These are phyloP conservation scores for Monilinia laxa DNA, from an alignment of 2,329 filamentous ascomycete genomes.

Conservation along the genomic window DNA sequence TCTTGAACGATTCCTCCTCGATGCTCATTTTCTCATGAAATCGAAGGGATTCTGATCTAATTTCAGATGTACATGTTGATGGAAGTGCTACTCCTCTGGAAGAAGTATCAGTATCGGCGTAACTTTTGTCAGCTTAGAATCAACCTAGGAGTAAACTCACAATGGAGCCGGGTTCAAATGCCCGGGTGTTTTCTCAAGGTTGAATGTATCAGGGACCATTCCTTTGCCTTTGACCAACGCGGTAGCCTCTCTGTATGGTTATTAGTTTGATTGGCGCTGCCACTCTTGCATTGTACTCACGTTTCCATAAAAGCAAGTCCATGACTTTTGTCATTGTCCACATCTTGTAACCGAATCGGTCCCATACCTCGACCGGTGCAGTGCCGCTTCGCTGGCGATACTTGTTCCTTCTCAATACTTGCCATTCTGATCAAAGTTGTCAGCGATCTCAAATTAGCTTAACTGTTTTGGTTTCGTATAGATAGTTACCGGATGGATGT, in stretches of 20 bases:
- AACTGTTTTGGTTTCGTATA: not conserved
- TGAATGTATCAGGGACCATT: not conserved
- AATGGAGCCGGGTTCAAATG: too few species aligned
- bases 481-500: constrained; percentile 6
- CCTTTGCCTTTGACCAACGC: constrained; percentile 1
- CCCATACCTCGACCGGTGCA: not conserved
- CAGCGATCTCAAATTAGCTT: not conserved
- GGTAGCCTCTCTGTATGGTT: not conserved
- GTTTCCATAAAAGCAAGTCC: not conserved
- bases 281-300: not conserved
- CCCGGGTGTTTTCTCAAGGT: not conserved
- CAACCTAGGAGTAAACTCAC: not conserved
- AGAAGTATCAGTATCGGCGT: not conserved
- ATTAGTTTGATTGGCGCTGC: not conserved
- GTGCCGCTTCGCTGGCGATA: constrained; percentile 21
- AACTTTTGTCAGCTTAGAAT: not conserved
- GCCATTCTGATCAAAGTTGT: not conserved
- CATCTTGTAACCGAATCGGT: not conserved
- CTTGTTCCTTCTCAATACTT: not conserved
- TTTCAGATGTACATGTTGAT: not conserved
- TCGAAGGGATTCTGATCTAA: not conserved
- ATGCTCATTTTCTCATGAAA: not conserved
- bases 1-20: not conserved
- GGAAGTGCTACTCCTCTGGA: not conserved
- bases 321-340: not conserved